Evolutionary conservation across 352 stramenopile genomes (phyloP), one percentile per base, ranked within the genome.

Genomic region (Pythium volutum): DNA sequence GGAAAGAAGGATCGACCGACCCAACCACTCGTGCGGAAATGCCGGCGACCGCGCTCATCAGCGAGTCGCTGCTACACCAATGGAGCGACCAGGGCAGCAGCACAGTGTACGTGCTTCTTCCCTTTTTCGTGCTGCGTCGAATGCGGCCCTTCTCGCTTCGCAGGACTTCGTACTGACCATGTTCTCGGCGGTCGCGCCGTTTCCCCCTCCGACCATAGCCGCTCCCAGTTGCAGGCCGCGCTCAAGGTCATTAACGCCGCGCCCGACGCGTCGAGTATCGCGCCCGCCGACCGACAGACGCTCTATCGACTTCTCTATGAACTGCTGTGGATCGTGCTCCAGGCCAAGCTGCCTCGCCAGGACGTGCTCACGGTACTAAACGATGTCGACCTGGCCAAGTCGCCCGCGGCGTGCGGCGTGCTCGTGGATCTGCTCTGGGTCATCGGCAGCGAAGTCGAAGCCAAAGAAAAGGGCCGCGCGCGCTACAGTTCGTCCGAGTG

Each of bases 341-440:
- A 88, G 33, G 70, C 73, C 31, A 91, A 91, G 55, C 68, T 91
- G 26, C 73, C 76, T 16, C 79, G 81, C 11, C 84, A 89, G n/a
- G 81, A 93, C 39, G 71, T 89, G 50, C 58, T 93, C 27, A 75
- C 66, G 25, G 56, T 93, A 38, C 66, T 93, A 16, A 91, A 91
- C 54, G 80, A 93, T 22, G 68, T 69, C 3, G 65, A 87, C 34
- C 42, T 93, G 71, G 76, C 22, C 55, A 69, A 73, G 50, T 67
- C 55, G 8, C 27, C 59, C 1, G 67, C 72, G 29, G 75, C 69
- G 15, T 81, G 75, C 41, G 75, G 88, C 67, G 62, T 87, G 41
- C 65, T 93, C 50, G 76, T 76, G 11, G 84, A 93, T 60, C 58
- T 93, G 27, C 52, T 91, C 8, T 93, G 81, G 84, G 74, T 91